phyloP scores from a whole-genome alignment of 164 flowering plant species.

The Euptelea pleiosperma region DNA sequence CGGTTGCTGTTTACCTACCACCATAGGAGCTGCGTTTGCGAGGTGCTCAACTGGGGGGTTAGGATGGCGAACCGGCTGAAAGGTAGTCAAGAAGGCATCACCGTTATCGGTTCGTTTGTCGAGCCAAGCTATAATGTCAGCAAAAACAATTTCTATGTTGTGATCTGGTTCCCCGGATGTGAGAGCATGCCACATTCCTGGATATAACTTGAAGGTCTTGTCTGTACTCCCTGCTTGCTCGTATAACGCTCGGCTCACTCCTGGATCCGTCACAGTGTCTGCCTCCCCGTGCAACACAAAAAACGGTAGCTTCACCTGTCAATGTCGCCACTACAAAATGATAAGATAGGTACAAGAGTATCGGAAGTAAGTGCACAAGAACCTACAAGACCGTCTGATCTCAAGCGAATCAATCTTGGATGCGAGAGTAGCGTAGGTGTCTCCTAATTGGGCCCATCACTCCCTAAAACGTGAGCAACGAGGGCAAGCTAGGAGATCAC shows the following conservation, averaged over 20 bases:
- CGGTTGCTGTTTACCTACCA: conserved; percentile 15
- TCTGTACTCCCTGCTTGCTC: conserved; percentile 71
- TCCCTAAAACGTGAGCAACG: too few relatives aligned
- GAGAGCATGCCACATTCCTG: conserved; percentile 95
- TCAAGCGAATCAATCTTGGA: too few relatives aligned
- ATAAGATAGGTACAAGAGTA: too few relatives aligned
- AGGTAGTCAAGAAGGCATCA: not conserved
- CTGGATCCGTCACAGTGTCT: conserved; percentile 89
- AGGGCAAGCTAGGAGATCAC: too few relatives aligned
- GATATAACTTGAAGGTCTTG: conserved; percentile 79
- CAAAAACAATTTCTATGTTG: conserved; percentile 69
- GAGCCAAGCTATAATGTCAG: conserved; percentile 79
- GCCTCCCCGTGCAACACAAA: conserved; percentile 89
- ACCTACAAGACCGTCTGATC: too few relatives aligned
- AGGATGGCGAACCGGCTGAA: not conserved
- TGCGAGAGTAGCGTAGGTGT: too few relatives aligned
- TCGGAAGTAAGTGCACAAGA: too few relatives aligned
- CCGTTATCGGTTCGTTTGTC: conserved; percentile 40
- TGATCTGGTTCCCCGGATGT: conserved; percentile 87
- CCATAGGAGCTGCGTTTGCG: not conserved
- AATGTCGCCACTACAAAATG: too few relatives aligned
- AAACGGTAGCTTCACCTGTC: conserved; percentile 80
- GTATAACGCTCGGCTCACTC: conserved; percentile 77
- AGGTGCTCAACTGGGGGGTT: not conserved
- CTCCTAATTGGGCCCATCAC: too few relatives aligned